Conservation (phyloP, 2,329 filamentous ascomycete genomes). For the Nemania sp. region DNA sequence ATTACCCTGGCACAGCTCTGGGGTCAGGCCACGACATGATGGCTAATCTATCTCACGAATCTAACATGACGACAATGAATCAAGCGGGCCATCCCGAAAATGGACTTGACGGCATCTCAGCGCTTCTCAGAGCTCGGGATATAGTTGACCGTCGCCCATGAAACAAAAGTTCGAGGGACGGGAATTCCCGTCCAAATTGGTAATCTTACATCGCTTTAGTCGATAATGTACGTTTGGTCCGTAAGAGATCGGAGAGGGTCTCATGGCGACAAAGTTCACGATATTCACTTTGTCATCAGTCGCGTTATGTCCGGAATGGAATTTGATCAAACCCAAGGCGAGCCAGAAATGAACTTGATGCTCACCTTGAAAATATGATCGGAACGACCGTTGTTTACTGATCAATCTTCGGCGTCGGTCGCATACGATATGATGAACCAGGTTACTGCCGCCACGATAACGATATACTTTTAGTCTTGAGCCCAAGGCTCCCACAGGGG, state of each 20-base stretch:
- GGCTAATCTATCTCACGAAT: constrained; percentile 23
- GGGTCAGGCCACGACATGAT: constrained; percentile 3
- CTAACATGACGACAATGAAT: constrained; percentile 22
- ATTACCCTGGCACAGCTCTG: constrained; percentile 15
- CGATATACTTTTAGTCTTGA: not conserved
- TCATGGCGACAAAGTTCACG: not conserved
- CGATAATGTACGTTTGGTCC: not conserved
- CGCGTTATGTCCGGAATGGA: not conserved
- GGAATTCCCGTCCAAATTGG: not conserved
- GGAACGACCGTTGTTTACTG: too few species aligned
- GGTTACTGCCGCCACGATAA: not conserved
- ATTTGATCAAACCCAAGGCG: not conserved
- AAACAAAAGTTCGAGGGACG: not conserved
- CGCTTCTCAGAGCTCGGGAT: constrained; percentile 62
- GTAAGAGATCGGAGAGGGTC: not conserved
- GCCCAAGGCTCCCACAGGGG: not conserved
- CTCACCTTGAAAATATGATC: not conserved
- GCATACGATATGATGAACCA: not conserved
- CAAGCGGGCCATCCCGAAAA: constrained; percentile 28
- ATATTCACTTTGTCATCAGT: too few species aligned
- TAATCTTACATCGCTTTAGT: too few species aligned
- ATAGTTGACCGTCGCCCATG: constrained; percentile 55
- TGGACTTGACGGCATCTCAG: constrained; percentile 61
- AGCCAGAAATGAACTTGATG: not conserved
- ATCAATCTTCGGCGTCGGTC: not conserved